Base-by-base conservation (phyloP, 352 stramenopile genomes). In the Aphanomyces cochlioides region DNA sequence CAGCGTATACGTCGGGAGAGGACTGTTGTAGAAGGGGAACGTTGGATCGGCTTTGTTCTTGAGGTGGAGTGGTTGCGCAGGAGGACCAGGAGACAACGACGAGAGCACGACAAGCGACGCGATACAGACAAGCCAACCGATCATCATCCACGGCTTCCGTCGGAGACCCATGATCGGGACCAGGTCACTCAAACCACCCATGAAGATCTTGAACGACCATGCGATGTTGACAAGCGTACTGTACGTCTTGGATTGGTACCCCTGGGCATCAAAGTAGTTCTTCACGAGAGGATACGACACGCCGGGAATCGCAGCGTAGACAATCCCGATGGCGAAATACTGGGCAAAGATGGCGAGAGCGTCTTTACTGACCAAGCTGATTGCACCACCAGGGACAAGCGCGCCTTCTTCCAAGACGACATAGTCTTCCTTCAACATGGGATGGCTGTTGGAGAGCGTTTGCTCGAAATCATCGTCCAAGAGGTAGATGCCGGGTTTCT, bases 401-500 rank as follows among this genome's bases (percentile, higher is more conserved):
- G 43, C 43, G 43, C 43, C 43, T 50, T 50, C 43, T 50, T 50
- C 43, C 10, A 50, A n/a, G 10, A 50, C 43, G 10, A 50, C 43
- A 2, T 50, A 50, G 43, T 50, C 43, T 12, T 50, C 43, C 17
- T 50, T n/a, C 43, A n/a, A n/a, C 43, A 50, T 50, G 43, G 17
- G 10, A 50, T 50, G 10, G 43, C 43, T 50, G 43, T n/a, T 50
- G 10, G 43, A 50, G 1, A 50, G 10, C 10, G 43, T 50, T 12
- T 50, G 10, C 2, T 50, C 43, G 17, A 50, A 50, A n/a, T 50
- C 43, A 50, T 50, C 43, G 43, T 50, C 43, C 43, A 50, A 12
- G 43, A 50, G 43, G 43, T 50, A 50, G 43, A 50, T 50, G 43
- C 43, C 43, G 43, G 43, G 43, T n/a, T 50, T 50, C 43, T 50